Conservation (phyloP, 805 yeast species). For the Metschnikowia baotianmanensis region DNA sequence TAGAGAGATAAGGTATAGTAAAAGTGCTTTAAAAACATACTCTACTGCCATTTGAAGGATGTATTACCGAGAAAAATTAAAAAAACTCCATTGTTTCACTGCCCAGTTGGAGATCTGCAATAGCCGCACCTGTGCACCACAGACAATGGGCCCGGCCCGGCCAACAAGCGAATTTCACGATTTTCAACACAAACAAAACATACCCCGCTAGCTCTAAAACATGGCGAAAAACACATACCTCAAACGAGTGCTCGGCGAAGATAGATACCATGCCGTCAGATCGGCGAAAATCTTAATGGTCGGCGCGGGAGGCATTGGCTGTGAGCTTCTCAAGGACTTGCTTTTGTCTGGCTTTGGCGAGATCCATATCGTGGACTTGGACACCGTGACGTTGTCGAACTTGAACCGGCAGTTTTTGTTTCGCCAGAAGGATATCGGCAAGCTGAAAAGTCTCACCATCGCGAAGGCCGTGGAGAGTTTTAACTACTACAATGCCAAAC, state of each 20-base stretch:
- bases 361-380: slow-evolving; percentile 90
- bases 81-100: too few species aligned
- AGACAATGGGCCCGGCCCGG: too few species aligned
- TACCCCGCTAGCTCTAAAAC: background rate
- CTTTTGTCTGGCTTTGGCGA: slow-evolving; percentile 80
- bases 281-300: slow-evolving; percentile 67
- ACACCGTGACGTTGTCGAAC: slow-evolving; percentile 90
- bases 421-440: slow-evolving; percentile 83
- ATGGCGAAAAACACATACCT: slow-evolving; percentile 45
- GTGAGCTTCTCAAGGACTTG: slow-evolving; percentile 81
- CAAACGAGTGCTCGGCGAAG: slow-evolving; percentile 43
- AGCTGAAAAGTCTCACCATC: slow-evolving; percentile 84
- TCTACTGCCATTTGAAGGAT: too few species aligned
- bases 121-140: too few species aligned
- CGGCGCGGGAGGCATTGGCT: slow-evolving; percentile 97
- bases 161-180: background rate
- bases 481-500: slow-evolving; percentile 54
- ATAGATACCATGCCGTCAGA: slow-evolving; percentile 27
- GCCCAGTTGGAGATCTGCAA: too few species aligned
- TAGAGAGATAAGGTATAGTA: too few species aligned
- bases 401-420: slow-evolving; percentile 91
- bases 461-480: slow-evolving; percentile 75
- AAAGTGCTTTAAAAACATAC: too few species aligned
- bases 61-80: too few species aligned
- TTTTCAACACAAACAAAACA: background rate